Conservation (phyloP, 1,284 basidiomycete species). For the Porogramme epimiltina region DNA sequence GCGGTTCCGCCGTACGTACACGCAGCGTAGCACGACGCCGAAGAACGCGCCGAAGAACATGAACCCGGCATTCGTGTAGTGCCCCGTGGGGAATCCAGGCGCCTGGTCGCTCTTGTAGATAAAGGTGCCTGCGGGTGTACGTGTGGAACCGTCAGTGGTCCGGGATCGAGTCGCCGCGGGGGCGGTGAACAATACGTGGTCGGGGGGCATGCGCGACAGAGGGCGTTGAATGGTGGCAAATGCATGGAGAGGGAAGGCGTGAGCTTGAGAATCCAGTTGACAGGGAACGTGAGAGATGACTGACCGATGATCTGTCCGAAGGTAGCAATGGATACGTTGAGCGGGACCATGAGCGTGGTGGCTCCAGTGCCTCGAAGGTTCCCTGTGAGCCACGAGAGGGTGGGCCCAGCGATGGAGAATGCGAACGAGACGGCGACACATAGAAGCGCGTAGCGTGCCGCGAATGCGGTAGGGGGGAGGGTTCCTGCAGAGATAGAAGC, state of each 20-base stretch:
- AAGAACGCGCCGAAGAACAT: slow-evolving; percentile 26
- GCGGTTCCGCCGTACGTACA: slow-evolving; percentile 23
- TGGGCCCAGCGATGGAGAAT: slow-evolving; percentile 36
- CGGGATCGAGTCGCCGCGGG: background rate
- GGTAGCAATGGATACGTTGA: slow-evolving; percentile 37
- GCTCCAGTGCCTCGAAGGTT: slow-evolving; percentile 35
- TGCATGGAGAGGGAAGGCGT: background rate
- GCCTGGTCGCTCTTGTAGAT: slow-evolving; percentile 39
- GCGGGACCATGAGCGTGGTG: slow-evolving; percentile 35
- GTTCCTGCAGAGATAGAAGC: slow-evolving; percentile 24
- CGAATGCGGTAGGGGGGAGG: slow-evolving; percentile 31
- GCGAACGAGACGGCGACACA: slow-evolving; percentile 36
- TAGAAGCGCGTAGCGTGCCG: slow-evolving; percentile 35
- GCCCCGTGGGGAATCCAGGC: slow-evolving; percentile 36
- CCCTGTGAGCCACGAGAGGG: slow-evolving; percentile 38
- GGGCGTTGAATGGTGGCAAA: background rate
- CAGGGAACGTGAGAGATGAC: background rate
- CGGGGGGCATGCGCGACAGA: background rate
- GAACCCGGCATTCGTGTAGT: slow-evolving; percentile 37
- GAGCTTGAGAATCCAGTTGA: background rate
- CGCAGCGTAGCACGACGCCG: slow-evolving; percentile 18
- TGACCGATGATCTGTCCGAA: slow-evolving; percentile 36
- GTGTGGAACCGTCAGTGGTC: background rate
- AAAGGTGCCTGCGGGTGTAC: slow-evolving; percentile 30
- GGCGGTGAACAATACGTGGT: background rate